phyloP scores from a whole-genome alignment of 2,329 filamentous ascomycete genomes.

The Exophiala bonariae region DNA sequence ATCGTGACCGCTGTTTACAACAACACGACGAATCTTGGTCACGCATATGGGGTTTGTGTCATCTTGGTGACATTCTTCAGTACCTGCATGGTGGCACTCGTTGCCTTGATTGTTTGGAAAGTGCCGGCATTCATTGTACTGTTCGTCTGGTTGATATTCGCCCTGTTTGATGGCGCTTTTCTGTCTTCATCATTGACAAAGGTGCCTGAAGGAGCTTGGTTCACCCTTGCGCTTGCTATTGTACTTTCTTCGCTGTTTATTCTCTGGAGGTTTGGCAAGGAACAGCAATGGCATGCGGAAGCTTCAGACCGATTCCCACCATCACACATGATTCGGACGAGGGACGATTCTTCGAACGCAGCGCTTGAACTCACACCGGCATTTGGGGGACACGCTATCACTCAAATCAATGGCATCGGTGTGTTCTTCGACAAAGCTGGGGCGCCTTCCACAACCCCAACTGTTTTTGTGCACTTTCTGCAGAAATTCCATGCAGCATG shows the following conservation, averaged over 20 bases:
- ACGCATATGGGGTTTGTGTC: constrained; percentile 77
- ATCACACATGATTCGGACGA: constrained; percentile 31
- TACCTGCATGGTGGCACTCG: constrained; percentile 71
- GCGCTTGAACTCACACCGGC: constrained; percentile 37
- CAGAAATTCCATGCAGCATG: constrained; percentile 68
- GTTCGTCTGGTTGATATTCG: constrained; percentile 63
- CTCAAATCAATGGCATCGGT: constrained; percentile 59
- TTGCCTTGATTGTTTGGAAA: constrained; percentile 72
- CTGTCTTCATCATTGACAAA: constrained; percentile 70
- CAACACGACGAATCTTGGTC: constrained; percentile 66
- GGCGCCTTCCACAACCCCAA: constrained; percentile 52
- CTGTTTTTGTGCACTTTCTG: constrained; percentile 71
- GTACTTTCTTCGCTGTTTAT: constrained; percentile 67
- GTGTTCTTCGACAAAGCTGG: constrained; percentile 80
- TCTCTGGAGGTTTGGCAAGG: constrained; percentile 77
- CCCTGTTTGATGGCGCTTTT: constrained; percentile 67
- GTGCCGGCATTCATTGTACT: constrained; percentile 58
- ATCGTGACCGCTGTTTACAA: constrained; percentile 73
- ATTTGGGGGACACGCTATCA: constrained; percentile 43
- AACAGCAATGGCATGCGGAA: constrained; percentile 73
- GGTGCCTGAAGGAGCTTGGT: constrained; percentile 75
- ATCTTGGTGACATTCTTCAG: constrained; percentile 74
- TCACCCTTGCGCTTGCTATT: constrained; percentile 66
- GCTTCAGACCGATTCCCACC: constrained; percentile 59
- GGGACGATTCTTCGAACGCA: constrained; percentile 16